Percentiles rank a stretch among this genome's conserved stretches.
Evolutionary conservation across 73 alveolate species (phyloP).

Genomic region (Symbiodinium natans): DNA sequence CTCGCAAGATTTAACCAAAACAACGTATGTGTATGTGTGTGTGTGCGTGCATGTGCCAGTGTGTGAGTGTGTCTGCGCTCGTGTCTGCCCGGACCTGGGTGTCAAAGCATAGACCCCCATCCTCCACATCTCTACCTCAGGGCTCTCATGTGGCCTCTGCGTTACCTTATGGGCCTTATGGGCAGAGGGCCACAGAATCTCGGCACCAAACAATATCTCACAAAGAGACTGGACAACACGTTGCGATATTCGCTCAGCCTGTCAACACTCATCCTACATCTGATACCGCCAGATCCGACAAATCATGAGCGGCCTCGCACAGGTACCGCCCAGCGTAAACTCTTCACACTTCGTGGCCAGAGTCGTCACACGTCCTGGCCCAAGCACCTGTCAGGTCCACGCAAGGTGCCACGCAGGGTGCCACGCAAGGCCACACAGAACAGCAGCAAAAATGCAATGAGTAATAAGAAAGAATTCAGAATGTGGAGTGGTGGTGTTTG

Average conservation of each 20-base stretch:
- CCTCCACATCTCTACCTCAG: background rate
- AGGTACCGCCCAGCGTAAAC: background rate
- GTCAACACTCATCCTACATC: background rate
- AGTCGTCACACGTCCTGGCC: slow-evolving; percentile 10
- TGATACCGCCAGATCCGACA: background rate
- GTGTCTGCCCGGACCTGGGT: background rate
- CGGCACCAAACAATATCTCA: background rate
- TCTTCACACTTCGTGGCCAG: background rate
- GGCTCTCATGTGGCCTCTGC: too few species aligned
- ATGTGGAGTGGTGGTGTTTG: too few species aligned
- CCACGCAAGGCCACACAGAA: background rate
- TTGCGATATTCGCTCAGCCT: background rate
- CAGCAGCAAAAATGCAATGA: too few species aligned
- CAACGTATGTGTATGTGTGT: too few species aligned
- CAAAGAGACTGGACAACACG: slow-evolving; percentile 8
- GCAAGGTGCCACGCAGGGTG: background rate
- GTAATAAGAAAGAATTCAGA: too few species aligned
- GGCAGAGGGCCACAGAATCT: background rate
- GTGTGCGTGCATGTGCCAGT: too few species aligned
- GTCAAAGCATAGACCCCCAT: slow-evolving; percentile 7
- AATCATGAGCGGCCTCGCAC: background rate
- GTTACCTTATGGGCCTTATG: too few species aligned
- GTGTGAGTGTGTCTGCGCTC: too few species aligned
- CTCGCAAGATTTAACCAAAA: too few species aligned
- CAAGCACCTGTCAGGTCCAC: background rate